Percentiles rank a stretch among this genome's conserved stretches.
These are phyloP conservation scores for Dalbergia cultrata DNA, from an alignment of 306 rosid species.

Conservation along the genomic window DNA sequence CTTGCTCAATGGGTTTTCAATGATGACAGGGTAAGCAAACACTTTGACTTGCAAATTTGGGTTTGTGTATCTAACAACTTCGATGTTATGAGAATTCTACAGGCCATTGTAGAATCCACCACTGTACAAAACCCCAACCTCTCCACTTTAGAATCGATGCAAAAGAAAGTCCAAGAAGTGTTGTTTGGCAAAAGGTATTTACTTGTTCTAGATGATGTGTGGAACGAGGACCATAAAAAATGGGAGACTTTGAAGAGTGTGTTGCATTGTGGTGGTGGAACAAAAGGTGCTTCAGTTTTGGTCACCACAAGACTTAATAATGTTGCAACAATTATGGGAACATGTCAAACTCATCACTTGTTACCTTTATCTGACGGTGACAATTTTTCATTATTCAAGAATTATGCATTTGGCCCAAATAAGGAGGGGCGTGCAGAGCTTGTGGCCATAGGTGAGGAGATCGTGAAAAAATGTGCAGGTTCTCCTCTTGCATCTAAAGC, in stretches of 20 bases:
- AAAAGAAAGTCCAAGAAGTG: not conserved
- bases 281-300: conserved; percentile 14
- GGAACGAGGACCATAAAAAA: no score
- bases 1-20: conserved; percentile 29
- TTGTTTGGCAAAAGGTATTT: conserved; percentile 16
- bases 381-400: conserved; percentile 47
- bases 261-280: not conserved
- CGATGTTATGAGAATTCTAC: conserved; percentile 10
- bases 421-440: conserved; percentile 25
- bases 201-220: conserved; percentile 28
- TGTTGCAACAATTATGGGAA: conserved; percentile 42
- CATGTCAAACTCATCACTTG: not conserved
- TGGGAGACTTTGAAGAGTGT: no score
- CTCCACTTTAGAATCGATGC: conserved; percentile 10
- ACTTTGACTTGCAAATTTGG: conserved; percentile 38
- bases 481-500: conserved; percentile 43
- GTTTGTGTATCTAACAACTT: conserved; percentile 36
- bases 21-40: not conserved
- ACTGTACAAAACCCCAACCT: no score
- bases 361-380: conserved; percentile 18
- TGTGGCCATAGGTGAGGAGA: conserved; percentile 29
- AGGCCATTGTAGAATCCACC: conserved; percentile 15
- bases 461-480: conserved; percentile 42
- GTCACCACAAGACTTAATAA: conserved; percentile 42
- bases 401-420: conserved; percentile 32